Evolutionary conservation across 108 stramenopile species (phyloP), one percentile per base, ranked within the genome.

Genomic region (Conticribra guillardii): DNA sequence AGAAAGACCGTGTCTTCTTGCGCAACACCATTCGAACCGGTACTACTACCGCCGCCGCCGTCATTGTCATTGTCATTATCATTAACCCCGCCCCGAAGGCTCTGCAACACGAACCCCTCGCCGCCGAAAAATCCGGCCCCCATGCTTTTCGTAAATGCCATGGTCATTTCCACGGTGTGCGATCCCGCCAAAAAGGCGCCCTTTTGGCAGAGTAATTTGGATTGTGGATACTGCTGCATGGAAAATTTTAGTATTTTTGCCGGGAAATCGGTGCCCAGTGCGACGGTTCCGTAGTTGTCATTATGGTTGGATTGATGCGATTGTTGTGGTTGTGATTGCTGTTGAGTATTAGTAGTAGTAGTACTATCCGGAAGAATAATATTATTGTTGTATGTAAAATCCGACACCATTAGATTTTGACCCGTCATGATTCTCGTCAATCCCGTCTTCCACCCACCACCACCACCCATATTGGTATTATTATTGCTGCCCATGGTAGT

Each of bases 71-170:
- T n/a, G 15, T 29, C 54, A 54, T 34, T 21, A 44, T 1, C 31
- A 44, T 19, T 23, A 24, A 19, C 19, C 2, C 16, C 45, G 26
- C 73, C 51, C n/a, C 87, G 91, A 44, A 97, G 75, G 1, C 80
- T 81, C 80, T 97, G 96, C 71, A 97, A 72, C 0, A 97, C 74
- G 67, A 97, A 97, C 18, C 96, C 96, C 65, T 97, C 96, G 0
- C 96, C 96, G 14, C 96, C 96, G 79, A 97, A 97, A 72, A 97
- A 94, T 50, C 96, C 96, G 33, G 84, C 74, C 8, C 87, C 71
- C 62, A 95, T 83, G 7, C 33, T 86, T 45, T 90, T 90, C 14
- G 90, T 87, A 64, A 87, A 95, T 69, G 94, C 94, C 91, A 95
- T 95, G 33, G 88, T 67, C 66, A 97, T 89, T 37, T 86, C 79